Evolutionary conservation across 2,329 filamentous ascomycete species (phyloP).

Genomic region (Tolypocladium sp.): DNA sequence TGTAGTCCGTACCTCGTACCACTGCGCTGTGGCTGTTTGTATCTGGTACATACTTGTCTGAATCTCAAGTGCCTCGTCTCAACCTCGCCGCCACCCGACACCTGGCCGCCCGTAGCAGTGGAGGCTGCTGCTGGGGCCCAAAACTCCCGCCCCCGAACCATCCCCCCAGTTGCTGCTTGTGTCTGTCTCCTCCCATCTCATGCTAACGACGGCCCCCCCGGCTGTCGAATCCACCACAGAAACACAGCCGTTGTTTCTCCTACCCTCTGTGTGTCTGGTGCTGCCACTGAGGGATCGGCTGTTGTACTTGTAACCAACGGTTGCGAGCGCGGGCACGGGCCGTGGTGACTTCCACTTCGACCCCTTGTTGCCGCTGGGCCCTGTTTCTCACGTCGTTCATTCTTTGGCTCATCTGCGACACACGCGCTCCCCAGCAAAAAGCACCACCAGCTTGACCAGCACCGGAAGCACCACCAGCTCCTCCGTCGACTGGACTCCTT

Average conservation of each 20-base stretch:
- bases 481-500: not conserved
- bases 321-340: slow-evolving; percentile 6
- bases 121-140: not conserved
- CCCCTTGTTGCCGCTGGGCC: not conserved
- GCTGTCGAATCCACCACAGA: not conserved
- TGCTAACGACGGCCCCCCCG: not conserved
- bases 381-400: slow-evolving; percentile 6
- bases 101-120: not conserved
- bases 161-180: not conserved
- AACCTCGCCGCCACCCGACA: not conserved
- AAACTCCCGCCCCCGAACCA: not conserved
- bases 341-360: slow-evolving; percentile 3
- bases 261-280: no score
- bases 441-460: slow-evolving; percentile 2
- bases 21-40: not conserved
- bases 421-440: not conserved
- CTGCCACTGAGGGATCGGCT: not conserved
- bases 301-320: not conserved
- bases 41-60: not conserved
- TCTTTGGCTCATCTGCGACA: slow-evolving; percentile 10
- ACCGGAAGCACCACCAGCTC: not conserved
- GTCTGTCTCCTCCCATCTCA: not conserved
- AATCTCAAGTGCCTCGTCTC: not conserved
- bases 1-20: not conserved
- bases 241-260: not conserved